A percentile compares a stretch with the other conserved stretches of the same genome.
phyloP scores from a whole-genome alignment of 768 basidiomycete genomes.

The Auricularia sp. region DNA sequence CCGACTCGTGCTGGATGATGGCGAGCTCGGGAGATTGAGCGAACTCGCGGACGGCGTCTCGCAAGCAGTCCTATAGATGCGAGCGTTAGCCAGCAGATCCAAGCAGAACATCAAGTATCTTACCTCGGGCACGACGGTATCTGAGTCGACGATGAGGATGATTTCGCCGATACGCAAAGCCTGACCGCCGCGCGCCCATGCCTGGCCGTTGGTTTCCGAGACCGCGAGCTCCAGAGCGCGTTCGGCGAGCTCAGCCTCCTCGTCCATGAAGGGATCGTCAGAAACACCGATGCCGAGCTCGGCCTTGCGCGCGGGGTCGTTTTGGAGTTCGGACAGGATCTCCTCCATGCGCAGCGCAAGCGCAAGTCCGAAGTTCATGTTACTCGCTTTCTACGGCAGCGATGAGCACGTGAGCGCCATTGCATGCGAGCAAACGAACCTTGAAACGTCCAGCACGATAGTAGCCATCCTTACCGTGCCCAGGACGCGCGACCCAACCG shows the following conservation, averaged over 20 bases:
- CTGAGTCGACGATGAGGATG: conserved; percentile 75
- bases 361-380: conserved; percentile 79
- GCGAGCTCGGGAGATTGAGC: conserved; percentile 72
- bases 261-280: conserved; percentile 18
- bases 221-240: conserved; percentile 69
- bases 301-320: background rate
- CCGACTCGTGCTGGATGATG: conserved; percentile 76
- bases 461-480: conserved; percentile 24
- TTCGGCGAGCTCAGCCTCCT: conserved; percentile 43
- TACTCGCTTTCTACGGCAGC: conserved; percentile 55
- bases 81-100: background rate
- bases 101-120: background rate
- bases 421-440: background rate
- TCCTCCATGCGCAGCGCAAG: conserved; percentile 55
- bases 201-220: conserved; percentile 56
- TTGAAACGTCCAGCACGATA: conserved; percentile 85
- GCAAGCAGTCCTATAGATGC: conserved; percentile 57
- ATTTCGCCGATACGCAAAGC: conserved; percentile 69
- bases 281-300: conserved; percentile 14
- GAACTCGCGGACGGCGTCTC: conserved; percentile 82
- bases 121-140: conserved; percentile 30
- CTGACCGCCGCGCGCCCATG: conserved; percentile 65
- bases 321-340: background rate
- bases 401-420: background rate
- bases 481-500: conserved; percentile 27